phyloP scores from a whole-genome alignment of 148 eudicot species.

The Amaranthus palmeri region DNA sequence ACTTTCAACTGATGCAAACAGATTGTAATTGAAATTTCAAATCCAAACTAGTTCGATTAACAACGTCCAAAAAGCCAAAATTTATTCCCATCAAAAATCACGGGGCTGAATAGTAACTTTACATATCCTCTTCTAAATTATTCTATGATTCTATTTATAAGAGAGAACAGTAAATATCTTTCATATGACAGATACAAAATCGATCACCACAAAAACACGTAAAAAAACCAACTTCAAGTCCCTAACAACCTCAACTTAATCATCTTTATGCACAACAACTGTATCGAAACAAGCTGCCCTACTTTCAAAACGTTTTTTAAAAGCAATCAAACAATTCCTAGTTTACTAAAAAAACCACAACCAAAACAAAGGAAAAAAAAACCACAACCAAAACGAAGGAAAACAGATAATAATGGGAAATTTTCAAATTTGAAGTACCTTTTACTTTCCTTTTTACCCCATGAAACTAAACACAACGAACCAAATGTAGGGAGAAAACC shows the following conservation, averaged over 20 bases:
- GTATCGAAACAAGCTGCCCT: not conserved
- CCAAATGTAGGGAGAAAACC: not conserved
- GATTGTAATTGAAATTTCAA: not conserved
- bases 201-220: not conserved
- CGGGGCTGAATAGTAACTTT: not conserved
- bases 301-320: not conserved
- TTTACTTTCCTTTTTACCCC: not conserved
- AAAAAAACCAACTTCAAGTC: not conserved
- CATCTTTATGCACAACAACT: not conserved
- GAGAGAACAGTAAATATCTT: not conserved
- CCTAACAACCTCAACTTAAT: not conserved
- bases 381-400: not conserved
- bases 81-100: not conserved
- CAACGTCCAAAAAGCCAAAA: not conserved
- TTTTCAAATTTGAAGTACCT: not conserved
- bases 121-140: not conserved
- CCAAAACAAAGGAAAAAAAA: not conserved
- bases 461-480: not conserved
- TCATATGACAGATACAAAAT: not conserved
- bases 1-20: slow-evolving; percentile 1
- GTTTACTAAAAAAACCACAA: not conserved
- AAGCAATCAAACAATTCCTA: slow-evolving; percentile 5
- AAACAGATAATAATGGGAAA: not conserved
- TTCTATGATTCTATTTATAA: not conserved
- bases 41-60: not conserved